A percentile compares a stretch with the other conserved stretches of the same genome.
These are phyloP conservation scores for Fonsecaea pugnacius DNA, from an alignment of 2,329 filamentous ascomycete species.

Conservation along the genomic window DNA sequence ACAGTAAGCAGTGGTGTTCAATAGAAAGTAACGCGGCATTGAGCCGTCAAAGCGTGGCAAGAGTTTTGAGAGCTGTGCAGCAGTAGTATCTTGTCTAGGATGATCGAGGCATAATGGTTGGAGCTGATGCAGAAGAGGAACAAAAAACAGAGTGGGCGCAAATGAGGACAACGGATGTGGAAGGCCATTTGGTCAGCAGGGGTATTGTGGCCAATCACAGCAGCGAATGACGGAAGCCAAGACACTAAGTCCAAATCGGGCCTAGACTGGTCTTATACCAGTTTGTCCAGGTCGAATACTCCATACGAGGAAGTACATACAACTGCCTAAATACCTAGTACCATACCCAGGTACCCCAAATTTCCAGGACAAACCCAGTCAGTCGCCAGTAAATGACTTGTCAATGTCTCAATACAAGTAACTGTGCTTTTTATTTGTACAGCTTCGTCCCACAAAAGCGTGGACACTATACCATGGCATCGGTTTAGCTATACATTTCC, in stretches of 20 bases:
- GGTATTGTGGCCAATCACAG: neutral
- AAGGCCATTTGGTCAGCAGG: neutral
- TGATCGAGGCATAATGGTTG: slow-evolving; percentile 1
- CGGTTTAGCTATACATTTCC: neutral
- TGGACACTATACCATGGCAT: neutral
- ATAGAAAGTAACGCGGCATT: slow-evolving; percentile 5
- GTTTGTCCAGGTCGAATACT: neutral
- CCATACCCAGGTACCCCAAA: neutral
- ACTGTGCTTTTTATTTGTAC: slow-evolving; percentile 1
- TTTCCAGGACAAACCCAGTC: neutral
- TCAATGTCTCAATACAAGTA: neutral
- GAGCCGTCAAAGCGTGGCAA: slow-evolving; percentile 5
- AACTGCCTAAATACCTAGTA: neutral
- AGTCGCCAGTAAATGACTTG: neutral
- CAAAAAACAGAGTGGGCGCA: slow-evolving; percentile 7
- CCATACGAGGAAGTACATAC: neutral
- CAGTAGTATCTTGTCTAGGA: slow-evolving; percentile 6
- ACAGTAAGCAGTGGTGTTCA: slow-evolving; percentile 1
- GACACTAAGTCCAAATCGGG: neutral
- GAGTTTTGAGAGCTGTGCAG: slow-evolving; percentile 6
- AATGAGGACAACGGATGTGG: neutral
- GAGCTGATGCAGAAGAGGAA: neutral
- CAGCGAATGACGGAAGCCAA: neutral
- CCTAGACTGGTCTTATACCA: neutral
- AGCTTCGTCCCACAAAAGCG: neutral